Base-by-base conservation (phyloP, 176 grass and related monocot genomes). In the Typha latifolia region DNA sequence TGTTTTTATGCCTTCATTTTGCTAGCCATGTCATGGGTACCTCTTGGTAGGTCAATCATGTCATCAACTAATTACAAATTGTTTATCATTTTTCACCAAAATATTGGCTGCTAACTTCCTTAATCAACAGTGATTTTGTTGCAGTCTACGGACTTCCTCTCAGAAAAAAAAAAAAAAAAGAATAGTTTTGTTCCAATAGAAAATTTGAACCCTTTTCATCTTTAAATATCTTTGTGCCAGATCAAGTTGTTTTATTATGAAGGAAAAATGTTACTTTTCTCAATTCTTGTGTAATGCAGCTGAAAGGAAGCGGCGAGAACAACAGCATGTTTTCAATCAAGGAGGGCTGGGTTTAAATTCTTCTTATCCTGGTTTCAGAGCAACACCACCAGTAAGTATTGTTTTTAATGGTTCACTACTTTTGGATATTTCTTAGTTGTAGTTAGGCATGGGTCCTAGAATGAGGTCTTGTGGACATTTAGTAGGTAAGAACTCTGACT, bases 241-340 rank as follows among this genome's bases (percentile, higher is more conserved):
- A n/a, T 55, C 10, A 55, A 55, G 15, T 18, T 55, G 51, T 14
- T 16, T 55, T 55, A 55, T 59, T 61, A 29, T 29, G 27, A 29
- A 29, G 27, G 27, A 29, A 29, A 29, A 57, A 78, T 9, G 57
- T 79, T 73, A 34, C 34, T 29, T 85, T 78, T 86, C 5, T 56
- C 53, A 76, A 19, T 55, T 67, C 43, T 70, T 69, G 49, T 70
- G 53, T 79, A 2, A 80, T 86, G 68, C 82, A 84, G 85, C 85
- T 80, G 94, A 99, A 70, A 99, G 85, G 77, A 93, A 93, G 83
- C 82, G 75, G 69, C 79, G 77, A 3, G 89, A 99, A 32, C 86
- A 87, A 53, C 88, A 91, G 50, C 83, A 76, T 62, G 94, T 89
- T 53, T 62, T 76, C 62, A 78, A 62, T 82, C 94, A 92, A 82